Evolutionary conservation across 2,329 filamentous ascomycete species (phyloP), one percentile per base, ranked within the genome.

Genomic region (Colletotrichum eleusines): DNA sequence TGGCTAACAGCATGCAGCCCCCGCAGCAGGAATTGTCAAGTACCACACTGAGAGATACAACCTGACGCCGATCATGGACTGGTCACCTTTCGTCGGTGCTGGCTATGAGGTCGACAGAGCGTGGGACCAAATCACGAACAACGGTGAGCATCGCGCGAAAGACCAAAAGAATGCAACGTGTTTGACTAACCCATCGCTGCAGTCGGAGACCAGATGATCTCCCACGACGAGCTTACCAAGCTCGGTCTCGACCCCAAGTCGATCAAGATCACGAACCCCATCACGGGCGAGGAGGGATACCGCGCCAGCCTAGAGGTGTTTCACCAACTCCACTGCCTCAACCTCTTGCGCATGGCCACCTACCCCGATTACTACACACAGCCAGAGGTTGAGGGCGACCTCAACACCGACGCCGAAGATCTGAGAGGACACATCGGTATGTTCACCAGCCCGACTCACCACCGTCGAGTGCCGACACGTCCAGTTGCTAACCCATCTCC

Each of bases 171-270:
- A 33, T 2, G 20, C 2, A 44, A 5, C 8, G 12, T 50, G 5
- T n/a, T n/a, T 35, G 11, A 6, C 54, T 74, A 57, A 68, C 20
- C 23, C 31, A 31, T 65, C 6, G 28, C 64, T n/a, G 20, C 20
- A 88, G 87, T 90, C 33, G 88, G 88, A 46, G 88, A 90, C 76
- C 87, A 88, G 74, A 88, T 89, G 84, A 86, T 91, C 62, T 85
- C 85, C 0, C 80, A 83, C 28, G 80, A 83, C 7, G 87, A 90
- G 74, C 84, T 89, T 35, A 78, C 83, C 50, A 84, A 83, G 28
- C 83, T 91, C 0, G 84, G 84, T 5, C 79, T 86, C 5, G 86
- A 88, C 72, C 85, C 85, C 2, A 79, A 84, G 28, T 87, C 86
- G 0, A 80, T 90, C n/a, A 85, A 84, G 74, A 85, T 89, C 72